Evolutionary conservation across 495 filamentous ascomycete species (phyloP), one percentile per base, ranked within the genome.

Genomic region (Acidomyces sp.): DNA sequence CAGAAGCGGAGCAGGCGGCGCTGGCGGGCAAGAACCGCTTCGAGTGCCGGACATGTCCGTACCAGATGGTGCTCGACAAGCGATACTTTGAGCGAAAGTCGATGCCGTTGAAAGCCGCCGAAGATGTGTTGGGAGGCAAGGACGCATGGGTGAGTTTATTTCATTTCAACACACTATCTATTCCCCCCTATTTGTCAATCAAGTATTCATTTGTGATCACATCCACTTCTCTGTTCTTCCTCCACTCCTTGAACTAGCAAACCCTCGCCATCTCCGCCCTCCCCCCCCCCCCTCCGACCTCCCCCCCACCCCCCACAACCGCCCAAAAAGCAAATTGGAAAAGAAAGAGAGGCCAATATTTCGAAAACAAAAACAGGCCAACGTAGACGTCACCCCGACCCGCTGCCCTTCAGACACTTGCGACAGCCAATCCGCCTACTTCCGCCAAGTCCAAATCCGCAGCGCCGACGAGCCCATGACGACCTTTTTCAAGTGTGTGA

Each of bases 391-490:
- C n/a, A n/a, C n/a, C n/a, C n/a, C n/a, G n/a, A n/a, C 80, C 27
- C 81, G 85, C 69, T 97, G 90, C 58, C 70, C 78, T 9, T 70
- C 70, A 34, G 75, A 82, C 26, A 63, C 68, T 30, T 97, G 90
- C 64, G 68, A 77, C 43, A 80, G 82, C 22, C 63, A 70, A 34
- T 72, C 82, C 63, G 90, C 92, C 25, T 92, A 83, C 43, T 95
- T 84, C 71, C 92, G 85, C 64, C 82, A 88, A 71, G 76, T 95
- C 52, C 90, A 97, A 71, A 96, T 94, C 64, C 78, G 90, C 43
- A 93, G 84, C 66, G 90, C 92, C 28, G 90, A 97, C 64, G 90
- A 97, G 69, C 90, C 90, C 37, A 94, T 93, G 85, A 97, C 90
- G 34, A 83, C 72, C 28, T 96, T 97, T 62, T 87, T 79, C 59